Evolutionary conservation across 257 asterid species (phyloP).

Genomic region (Dorcoceras hygrometricum): DNA sequence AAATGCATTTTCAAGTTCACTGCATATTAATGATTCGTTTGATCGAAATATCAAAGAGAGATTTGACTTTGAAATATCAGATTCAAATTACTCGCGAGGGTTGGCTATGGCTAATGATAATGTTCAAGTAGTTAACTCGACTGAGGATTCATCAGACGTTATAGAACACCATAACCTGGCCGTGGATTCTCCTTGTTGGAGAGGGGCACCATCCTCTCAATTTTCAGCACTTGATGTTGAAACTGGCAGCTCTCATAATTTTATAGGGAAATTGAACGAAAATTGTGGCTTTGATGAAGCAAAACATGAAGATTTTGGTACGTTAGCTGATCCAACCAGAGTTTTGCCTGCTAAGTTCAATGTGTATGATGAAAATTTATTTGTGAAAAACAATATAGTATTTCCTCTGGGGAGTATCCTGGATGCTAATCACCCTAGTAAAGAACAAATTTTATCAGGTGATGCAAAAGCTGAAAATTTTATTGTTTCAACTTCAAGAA

Average conservation of each 20-base stretch:
- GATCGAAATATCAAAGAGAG: constrained; percentile 25
- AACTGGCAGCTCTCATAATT: constrained; percentile 30
- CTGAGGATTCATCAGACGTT: constrained; percentile 50
- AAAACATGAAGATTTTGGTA: constrained; percentile 31
- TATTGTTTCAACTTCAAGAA: constrained; percentile 24
- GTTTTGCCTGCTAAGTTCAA: constrained; percentile 32
- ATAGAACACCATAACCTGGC: constrained; percentile 58
- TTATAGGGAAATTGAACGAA: constrained; percentile 35
- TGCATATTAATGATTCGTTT: constrained; percentile 29
- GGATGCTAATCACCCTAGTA: constrained; percentile 29
- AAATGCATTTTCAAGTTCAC: constrained; percentile 33
- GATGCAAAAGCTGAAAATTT: constrained; percentile 24
- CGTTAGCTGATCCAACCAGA: constrained; percentile 31
- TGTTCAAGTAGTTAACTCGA: constrained; percentile 35
- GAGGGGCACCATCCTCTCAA: constrained; percentile 69
- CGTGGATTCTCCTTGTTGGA: constrained; percentile 98
- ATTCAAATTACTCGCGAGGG: constrained; percentile 31
- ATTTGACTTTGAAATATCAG: constrained; percentile 39
- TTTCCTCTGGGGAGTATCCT: constrained; percentile 27
- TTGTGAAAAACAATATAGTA: constrained; percentile 30
- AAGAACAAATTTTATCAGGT: constrained; percentile 33
- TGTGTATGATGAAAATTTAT: constrained; percentile 28
- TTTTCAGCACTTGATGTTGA: constrained; percentile 49
- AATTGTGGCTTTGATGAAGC: constrained; percentile 33
- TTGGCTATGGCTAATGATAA: constrained; percentile 26